A percentile compares a stretch with the other conserved stretches of the same genome.
Conservation (phyloP, 495 filamentous ascomycete species). For the Hypomontagnella submonticulosa region DNA sequence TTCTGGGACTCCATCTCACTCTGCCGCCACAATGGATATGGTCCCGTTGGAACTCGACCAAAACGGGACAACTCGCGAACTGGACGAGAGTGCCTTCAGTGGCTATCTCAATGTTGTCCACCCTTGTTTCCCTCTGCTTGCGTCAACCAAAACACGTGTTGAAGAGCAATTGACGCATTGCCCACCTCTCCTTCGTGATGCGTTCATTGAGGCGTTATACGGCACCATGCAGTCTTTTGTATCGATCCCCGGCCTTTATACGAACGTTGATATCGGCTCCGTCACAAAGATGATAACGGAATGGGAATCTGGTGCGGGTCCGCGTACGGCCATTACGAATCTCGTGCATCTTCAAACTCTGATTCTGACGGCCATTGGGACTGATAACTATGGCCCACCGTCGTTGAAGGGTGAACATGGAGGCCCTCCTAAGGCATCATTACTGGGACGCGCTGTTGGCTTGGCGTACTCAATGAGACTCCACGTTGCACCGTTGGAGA, state of each 20-base stretch:
- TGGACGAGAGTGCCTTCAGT: conserved; percentile 58
- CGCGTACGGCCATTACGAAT: conserved; percentile 60
- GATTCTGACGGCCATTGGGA: conserved; percentile 69
- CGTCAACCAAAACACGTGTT: conserved; percentile 71
- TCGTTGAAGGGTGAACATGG: conserved; percentile 48
- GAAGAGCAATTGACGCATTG: conserved; percentile 70
- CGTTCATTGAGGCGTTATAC: conserved; percentile 77
- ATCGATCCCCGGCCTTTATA: conserved; percentile 53
- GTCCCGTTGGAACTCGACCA: conserved; percentile 45
- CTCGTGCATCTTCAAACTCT: conserved; percentile 72
- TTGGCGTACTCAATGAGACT: conserved; percentile 69
- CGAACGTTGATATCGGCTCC: conserved; percentile 53
- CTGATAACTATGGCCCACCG: conserved; percentile 59
- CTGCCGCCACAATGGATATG: conserved; percentile 47
- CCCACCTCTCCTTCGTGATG: conserved; percentile 70
- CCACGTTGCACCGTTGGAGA: conserved; percentile 52
- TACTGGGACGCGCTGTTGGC: conserved; percentile 67
- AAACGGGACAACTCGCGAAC: conserved; percentile 48
- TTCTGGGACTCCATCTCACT: conserved; percentile 43
- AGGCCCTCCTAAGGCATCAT: conserved; percentile 51
- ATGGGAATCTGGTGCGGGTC: conserved; percentile 63
- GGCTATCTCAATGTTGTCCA: conserved; percentile 81
- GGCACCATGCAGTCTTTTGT: conserved; percentile 67
- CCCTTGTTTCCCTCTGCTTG: conserved; percentile 77
- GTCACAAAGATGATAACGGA: conserved; percentile 62